Evolutionary conservation across 1,284 basidiomycete genomes (phyloP).

Genomic region (Cryptococcus depauperatus): DNA sequence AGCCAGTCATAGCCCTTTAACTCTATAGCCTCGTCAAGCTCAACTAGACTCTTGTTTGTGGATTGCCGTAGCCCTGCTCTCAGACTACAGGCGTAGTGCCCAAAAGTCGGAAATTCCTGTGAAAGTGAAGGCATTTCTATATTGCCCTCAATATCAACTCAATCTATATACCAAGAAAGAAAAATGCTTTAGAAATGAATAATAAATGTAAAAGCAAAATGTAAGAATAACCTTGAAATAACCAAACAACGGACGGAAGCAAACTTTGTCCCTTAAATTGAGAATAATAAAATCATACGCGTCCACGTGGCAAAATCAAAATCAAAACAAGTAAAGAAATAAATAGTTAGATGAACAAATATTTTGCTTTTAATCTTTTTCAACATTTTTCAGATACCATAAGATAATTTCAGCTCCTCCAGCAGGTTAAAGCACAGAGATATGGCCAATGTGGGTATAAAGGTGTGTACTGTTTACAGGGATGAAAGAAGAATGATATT

Average conservation of each 20-base stretch:
- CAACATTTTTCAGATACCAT: no score
- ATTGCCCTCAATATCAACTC: not conserved
- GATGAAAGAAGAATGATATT: no score
- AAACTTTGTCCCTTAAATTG: no score
- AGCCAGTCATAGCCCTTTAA: slow-evolving; percentile 42
- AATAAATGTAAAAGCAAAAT: not conserved
- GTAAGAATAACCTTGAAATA: not conserved
- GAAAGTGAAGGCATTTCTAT: slow-evolving; percentile 5
- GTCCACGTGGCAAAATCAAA: slow-evolving; percentile 7
- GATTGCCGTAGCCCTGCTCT: slow-evolving; percentile 24
- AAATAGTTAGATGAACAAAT: no score
- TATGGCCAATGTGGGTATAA: no score
- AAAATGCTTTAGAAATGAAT: not conserved
- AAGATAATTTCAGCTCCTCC: no score
- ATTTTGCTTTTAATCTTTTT: no score
- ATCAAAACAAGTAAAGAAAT: no score
- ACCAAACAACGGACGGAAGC: not conserved
- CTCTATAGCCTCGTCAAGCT: slow-evolving; percentile 35
- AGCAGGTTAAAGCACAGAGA: no score
- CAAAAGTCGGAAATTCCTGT: slow-evolving; percentile 20
- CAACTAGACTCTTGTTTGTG: slow-evolving; percentile 24
- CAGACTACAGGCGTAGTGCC: slow-evolving; percentile 32
- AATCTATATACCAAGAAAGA: not conserved
- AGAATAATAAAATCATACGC: not conserved
- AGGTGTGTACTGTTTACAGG: no score